Evolutionary conservation across 345 rosid species (phyloP), one percentile per base, ranked within the genome.

Genomic region (Aurinia saxatilis): DNA sequence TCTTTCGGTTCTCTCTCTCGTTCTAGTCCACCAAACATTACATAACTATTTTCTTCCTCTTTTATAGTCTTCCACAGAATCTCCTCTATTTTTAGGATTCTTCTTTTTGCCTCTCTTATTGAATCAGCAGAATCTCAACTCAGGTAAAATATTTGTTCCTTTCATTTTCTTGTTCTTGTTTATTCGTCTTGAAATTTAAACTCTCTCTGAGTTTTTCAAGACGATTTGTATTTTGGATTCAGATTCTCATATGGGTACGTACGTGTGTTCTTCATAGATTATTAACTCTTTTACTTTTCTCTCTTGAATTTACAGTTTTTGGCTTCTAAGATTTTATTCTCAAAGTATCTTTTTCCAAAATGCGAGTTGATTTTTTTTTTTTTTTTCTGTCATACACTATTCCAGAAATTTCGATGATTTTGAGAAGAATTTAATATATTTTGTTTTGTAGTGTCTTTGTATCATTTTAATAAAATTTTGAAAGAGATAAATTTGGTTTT

Each of bases 11-110:
- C 8, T 6, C 30, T 50, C 73, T 46, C 49, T 61, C 33, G 45
- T 36, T 46, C 50, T 69, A 67, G 8, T 69, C 73, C 73, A 61
- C 68, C 73, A 52, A 60, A 60, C 60, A 9, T 5, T n/a, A 21
- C 25, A 21, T 21, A 53, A 36, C 25, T 51, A 60, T 27, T 54
- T 19, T 44, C 11, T 16, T 33, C 66, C 67, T 52, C 52, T 60
- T 68, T 51, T 35, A n/a, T 51, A 60, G 60, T 50, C 17, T 40
- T 41, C 8, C 21, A 51, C n/a, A 60, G 57, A 68, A 33, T 60
- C 60, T 51, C n/a, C 62, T 68, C 67, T 54, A 15, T 34, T 42
- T 48, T 51, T 60, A 51, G 48, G 52, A 25, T 51, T 51, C 49
- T 50, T 38, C 46, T 31, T 44, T 38, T 36, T 57, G n/a, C 51